A percentile compares a stretch with the other conserved stretches of the same genome.
These are phyloP conservation scores for Bipolaris sorokiniana DNA, from an alignment of 2,329 filamentous ascomycete species.

Conservation along the genomic window DNA sequence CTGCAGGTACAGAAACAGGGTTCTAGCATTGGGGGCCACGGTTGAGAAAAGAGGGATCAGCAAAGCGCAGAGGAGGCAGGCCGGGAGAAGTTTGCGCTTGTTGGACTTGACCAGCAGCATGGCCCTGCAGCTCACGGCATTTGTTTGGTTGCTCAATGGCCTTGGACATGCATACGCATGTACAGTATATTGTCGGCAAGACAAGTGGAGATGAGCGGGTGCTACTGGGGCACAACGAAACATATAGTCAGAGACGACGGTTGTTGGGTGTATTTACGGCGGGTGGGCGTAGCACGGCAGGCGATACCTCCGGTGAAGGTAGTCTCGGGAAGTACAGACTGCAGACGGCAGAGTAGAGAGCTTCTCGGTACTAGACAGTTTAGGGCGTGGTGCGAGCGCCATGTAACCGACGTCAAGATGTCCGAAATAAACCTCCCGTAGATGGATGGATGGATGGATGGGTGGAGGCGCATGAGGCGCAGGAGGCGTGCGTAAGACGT, in stretches of 20 bases:
- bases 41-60: constrained; percentile 1
- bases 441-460: neutral
- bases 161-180: neutral
- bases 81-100: neutral
- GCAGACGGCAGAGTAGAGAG: neutral
- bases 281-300: constrained; percentile 6
- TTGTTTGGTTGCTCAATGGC: neutral
- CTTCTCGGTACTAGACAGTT: neutral
- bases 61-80: neutral
- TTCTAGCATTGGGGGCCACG: neutral
- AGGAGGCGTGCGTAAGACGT: constrained; percentile 20
- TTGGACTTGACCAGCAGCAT: neutral
- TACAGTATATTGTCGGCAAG: neutral
- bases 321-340: constrained; percentile 9
- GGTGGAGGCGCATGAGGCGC: constrained; percentile 1
- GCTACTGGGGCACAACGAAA: neutral
- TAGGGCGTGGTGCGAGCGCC: constrained; percentile 7
- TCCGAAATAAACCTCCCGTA: neutral
- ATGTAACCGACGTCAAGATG: constrained; percentile 9
- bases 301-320: constrained; percentile 14
- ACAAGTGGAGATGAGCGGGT: constrained; percentile 6
- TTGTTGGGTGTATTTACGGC: neutral
- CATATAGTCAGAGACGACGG: constrained; percentile 4
- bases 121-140: neutral
- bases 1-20: constrained; percentile 18